phyloP scores from a whole-genome alignment of 208 protist genomes.

The Balamuthia mandrillaris region DNA sequence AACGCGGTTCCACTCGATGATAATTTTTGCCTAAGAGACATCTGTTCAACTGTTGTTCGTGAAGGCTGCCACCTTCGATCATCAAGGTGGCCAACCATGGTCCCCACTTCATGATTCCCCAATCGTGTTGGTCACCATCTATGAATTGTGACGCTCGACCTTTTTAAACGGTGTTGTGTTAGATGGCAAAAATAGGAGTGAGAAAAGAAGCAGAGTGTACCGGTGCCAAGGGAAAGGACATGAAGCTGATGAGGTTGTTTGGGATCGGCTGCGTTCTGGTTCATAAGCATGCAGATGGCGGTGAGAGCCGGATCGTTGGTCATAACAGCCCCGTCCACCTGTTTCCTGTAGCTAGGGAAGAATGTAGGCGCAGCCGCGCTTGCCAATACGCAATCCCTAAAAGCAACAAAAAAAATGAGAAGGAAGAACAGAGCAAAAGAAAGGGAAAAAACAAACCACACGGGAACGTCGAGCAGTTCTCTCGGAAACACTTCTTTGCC shows the following conservation, averaged over 20 bases:
- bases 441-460: no score
- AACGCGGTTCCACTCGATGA: constrained; percentile 15
- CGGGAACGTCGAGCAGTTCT: no score
- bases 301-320: constrained; percentile 21
- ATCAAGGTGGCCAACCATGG: constrained; percentile 21
- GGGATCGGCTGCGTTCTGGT: background rate
- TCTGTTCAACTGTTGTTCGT: constrained; percentile 15
- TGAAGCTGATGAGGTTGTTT: constrained; percentile 16
- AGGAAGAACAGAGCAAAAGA: no score
- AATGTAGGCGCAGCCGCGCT: constrained; percentile 14
- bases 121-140: constrained; percentile 24
- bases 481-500: no score
- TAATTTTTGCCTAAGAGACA: background rate
- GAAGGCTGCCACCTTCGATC: background rate
- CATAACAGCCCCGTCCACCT: constrained; percentile 23
- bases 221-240: constrained; percentile 29
- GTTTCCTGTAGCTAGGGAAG: constrained; percentile 16
- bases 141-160: constrained; percentile 28
- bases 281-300: constrained; percentile 29
- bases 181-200: background rate
- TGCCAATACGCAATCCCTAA: constrained; percentile 9
- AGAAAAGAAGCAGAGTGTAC: background rate
- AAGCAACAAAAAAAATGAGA: no score
- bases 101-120: constrained; percentile 31
- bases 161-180: background rate